phyloP scores from a whole-genome alignment of 139 green algal species.

The Volvox reticuliferus region DNA sequence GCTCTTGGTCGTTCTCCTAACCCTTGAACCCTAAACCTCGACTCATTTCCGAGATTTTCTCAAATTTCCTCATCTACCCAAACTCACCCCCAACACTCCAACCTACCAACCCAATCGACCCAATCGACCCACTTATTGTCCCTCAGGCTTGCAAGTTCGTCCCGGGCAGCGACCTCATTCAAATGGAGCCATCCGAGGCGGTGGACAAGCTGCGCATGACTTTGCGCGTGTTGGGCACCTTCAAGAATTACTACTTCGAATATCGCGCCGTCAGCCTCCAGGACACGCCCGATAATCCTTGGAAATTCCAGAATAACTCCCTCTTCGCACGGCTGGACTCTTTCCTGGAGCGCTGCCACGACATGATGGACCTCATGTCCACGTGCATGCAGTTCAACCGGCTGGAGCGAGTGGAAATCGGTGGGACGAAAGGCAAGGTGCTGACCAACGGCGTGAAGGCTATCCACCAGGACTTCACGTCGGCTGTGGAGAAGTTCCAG shows the following conservation, averaged over 20 bases:
- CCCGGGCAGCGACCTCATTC: slow-evolving; percentile 80
- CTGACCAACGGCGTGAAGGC: slow-evolving; percentile 82
- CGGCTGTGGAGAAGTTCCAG: slow-evolving; percentile 82
- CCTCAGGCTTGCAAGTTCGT: slow-evolving; percentile 82
- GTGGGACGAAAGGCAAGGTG: slow-evolving; percentile 83
- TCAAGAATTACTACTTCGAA: slow-evolving; percentile 92
- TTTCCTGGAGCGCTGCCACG: slow-evolving; percentile 88
- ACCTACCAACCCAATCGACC: too few relatives aligned
- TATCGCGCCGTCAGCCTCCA: slow-evolving; percentile 70
- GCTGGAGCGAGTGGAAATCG: slow-evolving; percentile 93
- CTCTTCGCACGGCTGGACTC: slow-evolving; percentile 87
- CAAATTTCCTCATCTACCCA: too few relatives aligned
- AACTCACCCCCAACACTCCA: too few relatives aligned
- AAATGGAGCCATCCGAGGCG: slow-evolving; percentile 86
- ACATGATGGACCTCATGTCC: slow-evolving; percentile 87
- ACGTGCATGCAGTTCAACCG: slow-evolving; percentile 88
- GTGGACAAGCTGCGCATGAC: slow-evolving; percentile 87
- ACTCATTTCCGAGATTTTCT: too few relatives aligned
- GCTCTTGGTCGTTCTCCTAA: too few relatives aligned
- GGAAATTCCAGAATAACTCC: slow-evolving; percentile 88
- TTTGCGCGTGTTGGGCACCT: slow-evolving; percentile 83
- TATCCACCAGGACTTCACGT: slow-evolving; percentile 84
- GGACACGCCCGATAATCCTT: slow-evolving; percentile 81
- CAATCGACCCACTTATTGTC: too few relatives aligned
- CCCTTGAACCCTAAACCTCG: too few relatives aligned